These are phyloP conservation scores for Paracoccidioides lutzii DNA, from an alignment of 2,329 filamentous ascomycete genomes.

Conservation along the genomic window DNA sequence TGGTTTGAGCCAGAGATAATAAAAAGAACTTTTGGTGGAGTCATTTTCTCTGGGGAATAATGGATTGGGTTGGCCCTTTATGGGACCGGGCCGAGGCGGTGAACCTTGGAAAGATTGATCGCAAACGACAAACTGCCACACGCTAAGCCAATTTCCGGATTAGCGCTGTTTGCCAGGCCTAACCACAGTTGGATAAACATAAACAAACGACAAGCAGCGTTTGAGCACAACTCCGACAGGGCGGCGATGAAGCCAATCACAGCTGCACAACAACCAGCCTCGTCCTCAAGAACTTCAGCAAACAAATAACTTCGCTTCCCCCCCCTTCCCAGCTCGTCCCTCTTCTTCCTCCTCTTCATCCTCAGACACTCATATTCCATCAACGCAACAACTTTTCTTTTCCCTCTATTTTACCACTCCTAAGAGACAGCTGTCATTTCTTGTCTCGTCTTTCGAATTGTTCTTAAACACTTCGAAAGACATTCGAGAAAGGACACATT, in stretches of 20 bases:
- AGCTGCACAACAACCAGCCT: conserved; percentile 3
- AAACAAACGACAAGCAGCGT: conserved; percentile 8
- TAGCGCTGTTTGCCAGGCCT: too few species aligned
- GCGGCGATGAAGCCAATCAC: neutral
- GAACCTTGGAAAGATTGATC: neutral
- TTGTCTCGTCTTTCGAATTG: conserved; percentile 37
- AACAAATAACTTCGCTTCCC: conserved; percentile 15
- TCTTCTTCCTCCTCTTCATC: conserved; percentile 10
- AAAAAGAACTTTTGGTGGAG: neutral
- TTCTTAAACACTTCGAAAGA: conserved; percentile 34
- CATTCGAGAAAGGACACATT: conserved; percentile 59
- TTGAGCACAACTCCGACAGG: neutral
- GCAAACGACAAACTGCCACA: too few species aligned
- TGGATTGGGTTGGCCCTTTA: too few species aligned
- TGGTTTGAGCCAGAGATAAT: neutral
- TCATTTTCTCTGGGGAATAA: neutral
- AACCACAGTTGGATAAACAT: neutral
- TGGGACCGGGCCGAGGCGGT: neutral
- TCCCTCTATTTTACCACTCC: conserved; percentile 9
- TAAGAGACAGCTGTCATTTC: conserved; percentile 35
- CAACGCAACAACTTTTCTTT: conserved; percentile 9
- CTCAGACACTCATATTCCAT: conserved; percentile 8
- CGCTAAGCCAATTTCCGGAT: neutral
- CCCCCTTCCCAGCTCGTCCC: conserved; percentile 10
- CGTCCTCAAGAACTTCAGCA: conserved; percentile 6